phyloP scores from a whole-genome alignment of 73 alveolate genomes.

The Tetrahymena malaccensis region DNA sequence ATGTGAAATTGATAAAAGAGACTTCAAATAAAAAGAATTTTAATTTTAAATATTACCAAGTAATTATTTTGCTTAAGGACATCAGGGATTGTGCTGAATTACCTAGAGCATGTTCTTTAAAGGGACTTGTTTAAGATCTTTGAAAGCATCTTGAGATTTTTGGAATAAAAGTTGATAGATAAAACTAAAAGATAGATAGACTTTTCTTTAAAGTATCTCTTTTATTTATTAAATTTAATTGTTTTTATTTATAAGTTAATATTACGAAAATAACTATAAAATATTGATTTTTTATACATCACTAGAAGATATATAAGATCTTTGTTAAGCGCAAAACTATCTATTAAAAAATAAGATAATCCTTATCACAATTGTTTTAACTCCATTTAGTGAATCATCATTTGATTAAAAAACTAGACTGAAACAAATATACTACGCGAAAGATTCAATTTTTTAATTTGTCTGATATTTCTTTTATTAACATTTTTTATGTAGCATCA shows the following conservation, averaged over 20 bases:
- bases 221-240: not conserved
- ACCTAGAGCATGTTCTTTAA: not conserved
- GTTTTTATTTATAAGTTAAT: not conserved
- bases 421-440: not conserved
- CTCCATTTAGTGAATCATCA: not conserved
- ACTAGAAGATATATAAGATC: not conserved
- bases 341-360: not conserved
- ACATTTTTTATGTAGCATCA: not conserved
- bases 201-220: not conserved
- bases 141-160: not conserved
- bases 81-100: not conserved
- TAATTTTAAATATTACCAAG: not conserved
- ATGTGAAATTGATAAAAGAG: not conserved
- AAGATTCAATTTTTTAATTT: not conserved
- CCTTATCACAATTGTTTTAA: not conserved
- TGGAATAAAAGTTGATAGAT: not conserved
- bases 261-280: not conserved
- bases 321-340: not conserved
- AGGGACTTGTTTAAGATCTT: not conserved
- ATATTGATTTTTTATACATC: not conserved
- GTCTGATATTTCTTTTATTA: not conserved
- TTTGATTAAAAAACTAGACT: not conserved
- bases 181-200: not conserved
- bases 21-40: not conserved
- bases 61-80: not conserved